Conservation (phyloP, 1,284 basidiomycete genomes). For the Jaminaea rosea region DNA sequence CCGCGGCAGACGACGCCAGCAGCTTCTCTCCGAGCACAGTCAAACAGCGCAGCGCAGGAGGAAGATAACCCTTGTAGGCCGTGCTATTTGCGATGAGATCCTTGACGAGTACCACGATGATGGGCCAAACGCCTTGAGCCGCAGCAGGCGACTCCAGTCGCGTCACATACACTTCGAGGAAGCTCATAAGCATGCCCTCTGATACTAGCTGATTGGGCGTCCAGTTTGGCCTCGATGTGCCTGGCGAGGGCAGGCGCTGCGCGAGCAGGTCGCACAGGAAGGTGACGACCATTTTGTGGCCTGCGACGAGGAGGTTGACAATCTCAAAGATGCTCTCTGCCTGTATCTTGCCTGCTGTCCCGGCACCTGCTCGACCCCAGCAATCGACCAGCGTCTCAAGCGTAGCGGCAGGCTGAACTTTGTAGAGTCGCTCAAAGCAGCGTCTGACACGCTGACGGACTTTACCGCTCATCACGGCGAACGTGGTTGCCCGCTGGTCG, state of each 20-base stretch:
- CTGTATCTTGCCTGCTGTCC: neutral
- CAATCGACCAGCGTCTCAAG: constrained; percentile 71
- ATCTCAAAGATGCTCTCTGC: constrained; percentile 60
- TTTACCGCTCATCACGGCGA: constrained; percentile 14
- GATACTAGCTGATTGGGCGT: constrained; percentile 18
- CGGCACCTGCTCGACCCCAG: constrained; percentile 51
- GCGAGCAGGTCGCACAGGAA: constrained; percentile 65
- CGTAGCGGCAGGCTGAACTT: constrained; percentile 66
- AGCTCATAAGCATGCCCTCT: constrained; percentile 57
- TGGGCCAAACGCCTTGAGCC: constrained; percentile 77
- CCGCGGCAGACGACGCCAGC: constrained; percentile 70
- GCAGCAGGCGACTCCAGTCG: constrained; percentile 71
- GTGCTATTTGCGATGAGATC: constrained; percentile 57
- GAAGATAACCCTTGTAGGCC: constrained; percentile 54
- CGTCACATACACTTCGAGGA: constrained; percentile 77
- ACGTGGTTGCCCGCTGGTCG: constrained; percentile 5
- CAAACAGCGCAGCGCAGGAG: constrained; percentile 70
- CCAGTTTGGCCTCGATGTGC: constrained; percentile 25
- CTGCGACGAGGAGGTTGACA: constrained; percentile 71
- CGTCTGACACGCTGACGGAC: constrained; percentile 16
- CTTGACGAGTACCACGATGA: constrained; percentile 64
- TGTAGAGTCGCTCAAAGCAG: constrained; percentile 74
- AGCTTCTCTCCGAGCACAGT: constrained; percentile 73
- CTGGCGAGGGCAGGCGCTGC: constrained; percentile 13
- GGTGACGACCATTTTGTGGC: constrained; percentile 76